Evolutionary conservation across 257 asterid species (phyloP).

Genomic region (Craterostigma plantagineum): DNA sequence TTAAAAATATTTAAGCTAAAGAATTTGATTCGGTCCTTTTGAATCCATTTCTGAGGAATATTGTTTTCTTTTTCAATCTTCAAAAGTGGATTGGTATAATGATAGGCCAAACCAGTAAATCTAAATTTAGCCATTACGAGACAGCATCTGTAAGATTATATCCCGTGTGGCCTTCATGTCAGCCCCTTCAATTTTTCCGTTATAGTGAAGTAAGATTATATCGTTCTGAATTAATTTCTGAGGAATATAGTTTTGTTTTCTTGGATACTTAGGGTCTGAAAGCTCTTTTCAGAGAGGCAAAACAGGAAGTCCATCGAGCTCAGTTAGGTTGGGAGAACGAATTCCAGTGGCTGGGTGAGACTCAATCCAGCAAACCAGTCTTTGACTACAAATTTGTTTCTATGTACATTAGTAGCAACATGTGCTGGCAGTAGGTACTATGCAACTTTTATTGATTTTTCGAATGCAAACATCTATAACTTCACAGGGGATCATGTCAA

Average conservation of each 20-base stretch:
- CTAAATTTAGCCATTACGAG: too few relatives aligned
- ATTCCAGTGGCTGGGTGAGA: constrained; percentile 52
- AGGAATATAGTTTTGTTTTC: constrained; percentile 1
- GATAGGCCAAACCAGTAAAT: too few relatives aligned
- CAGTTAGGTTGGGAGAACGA: constrained; percentile 52
- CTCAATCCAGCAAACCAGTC: constrained; percentile 7
- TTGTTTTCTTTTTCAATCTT: too few relatives aligned
- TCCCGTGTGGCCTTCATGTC: constrained; percentile 1
- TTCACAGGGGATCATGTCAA: constrained; percentile 50
- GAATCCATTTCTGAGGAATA: too few relatives aligned
- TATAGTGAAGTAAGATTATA: neutral
- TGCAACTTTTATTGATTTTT: neutral
- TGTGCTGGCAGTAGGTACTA: too few relatives aligned
- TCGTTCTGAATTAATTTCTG: neutral
- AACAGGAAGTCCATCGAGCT: constrained; percentile 31
- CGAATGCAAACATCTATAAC: neutral
- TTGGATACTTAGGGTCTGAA: constrained; percentile 38
- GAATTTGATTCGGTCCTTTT: too few relatives aligned
- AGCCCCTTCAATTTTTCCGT: constrained; percentile 4
- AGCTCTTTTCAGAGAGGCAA: constrained; percentile 33
- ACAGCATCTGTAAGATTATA: too few relatives aligned
- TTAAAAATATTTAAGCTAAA: too few relatives aligned
- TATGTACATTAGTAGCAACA: too few relatives aligned
- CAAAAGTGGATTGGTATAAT: too few relatives aligned
- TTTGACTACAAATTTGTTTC: too few relatives aligned